A percentile compares a stretch with the other conserved stretches of the same genome.
phyloP scores from a whole-genome alignment of 768 basidiomycete species.

The Suillus ampliporus region DNA sequence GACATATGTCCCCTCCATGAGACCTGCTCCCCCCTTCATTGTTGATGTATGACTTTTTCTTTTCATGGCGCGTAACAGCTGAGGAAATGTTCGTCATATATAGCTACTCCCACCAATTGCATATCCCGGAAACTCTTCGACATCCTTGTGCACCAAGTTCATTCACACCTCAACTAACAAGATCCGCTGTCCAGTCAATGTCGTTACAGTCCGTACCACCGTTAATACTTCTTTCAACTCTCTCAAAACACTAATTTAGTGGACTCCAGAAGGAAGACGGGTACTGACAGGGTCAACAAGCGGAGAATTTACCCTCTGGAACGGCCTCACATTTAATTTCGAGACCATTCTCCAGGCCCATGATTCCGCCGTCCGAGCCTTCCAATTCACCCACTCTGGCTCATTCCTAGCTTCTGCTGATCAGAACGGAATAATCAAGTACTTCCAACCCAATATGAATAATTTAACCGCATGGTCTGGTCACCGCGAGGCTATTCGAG shows the following conservation, averaged over 20 bases:
- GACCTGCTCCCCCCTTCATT: conserved; percentile 87
- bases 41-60: conserved; percentile 70
- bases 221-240: conserved; percentile 2
- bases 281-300: conserved; percentile 94
- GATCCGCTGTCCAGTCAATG: conserved; percentile 95
- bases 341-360: conserved; percentile 99
- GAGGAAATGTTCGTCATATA: conserved; percentile 29
- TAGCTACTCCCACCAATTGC: conserved; percentile 95
- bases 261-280: conserved; percentile 96
- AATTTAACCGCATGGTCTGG: conserved; percentile 94
- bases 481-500: conserved; percentile 93
- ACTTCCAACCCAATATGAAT: conserved; percentile 99
- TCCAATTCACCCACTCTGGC: conserved; percentile 93
- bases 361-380: conserved; percentile 90
- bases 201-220: conserved; percentile 75
- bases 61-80: conserved; percentile 26
- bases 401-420: conserved; percentile 92
- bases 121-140: conserved; percentile 89
- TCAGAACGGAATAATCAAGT: conserved; percentile 94
- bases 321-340: conserved; percentile 98
- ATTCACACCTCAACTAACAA: conserved; percentile 99
- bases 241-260: conserved; percentile 52
- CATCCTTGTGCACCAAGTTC: conserved; percentile 95
- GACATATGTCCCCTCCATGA: conserved; percentile 73
- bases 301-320: conserved; percentile 99